A percentile compares a stretch with the other conserved stretches of the same genome.
These are phyloP conservation scores for Jacaranda mimosifolia DNA, from an alignment of 257 asterid species.

Conservation along the genomic window DNA sequence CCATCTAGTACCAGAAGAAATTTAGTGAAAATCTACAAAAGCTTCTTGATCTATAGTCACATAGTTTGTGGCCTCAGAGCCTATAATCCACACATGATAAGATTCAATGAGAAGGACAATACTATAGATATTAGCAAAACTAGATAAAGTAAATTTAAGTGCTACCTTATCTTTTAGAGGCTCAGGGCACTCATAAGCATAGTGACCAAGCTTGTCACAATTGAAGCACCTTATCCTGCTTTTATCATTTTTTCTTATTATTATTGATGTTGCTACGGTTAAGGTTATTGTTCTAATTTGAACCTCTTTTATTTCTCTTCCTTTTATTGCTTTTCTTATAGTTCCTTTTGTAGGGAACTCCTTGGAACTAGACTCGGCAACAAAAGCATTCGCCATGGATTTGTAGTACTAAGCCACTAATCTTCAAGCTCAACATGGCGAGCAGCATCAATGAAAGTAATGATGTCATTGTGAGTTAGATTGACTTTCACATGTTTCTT, in stretches of 20 bases:
- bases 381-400: neutral
- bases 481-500: neutral
- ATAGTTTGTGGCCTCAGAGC: neutral
- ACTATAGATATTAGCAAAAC: neutral
- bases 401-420: neutral
- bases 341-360: neutral
- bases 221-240: neutral
- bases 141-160: neutral
- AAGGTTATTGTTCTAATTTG: neutral
- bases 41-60: neutral
- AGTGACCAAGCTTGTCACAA: no score
- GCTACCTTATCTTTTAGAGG: neutral
- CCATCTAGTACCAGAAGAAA: neutral
- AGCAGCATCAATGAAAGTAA: neutral
- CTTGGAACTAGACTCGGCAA: neutral
- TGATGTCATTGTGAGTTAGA: neutral
- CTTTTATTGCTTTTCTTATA: neutral
- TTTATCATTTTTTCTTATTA: neutral
- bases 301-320: neutral
- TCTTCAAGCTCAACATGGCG: neutral
- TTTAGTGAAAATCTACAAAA: neutral
- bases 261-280: neutral
- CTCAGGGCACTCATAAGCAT: neutral
- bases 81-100: neutral
- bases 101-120: neutral